Percentiles rank a stretch among this genome's conserved stretches.
These are phyloP conservation scores for Neonectria coccinea DNA, from an alignment of 2,329 filamentous ascomycete genomes.

Conservation along the genomic window DNA sequence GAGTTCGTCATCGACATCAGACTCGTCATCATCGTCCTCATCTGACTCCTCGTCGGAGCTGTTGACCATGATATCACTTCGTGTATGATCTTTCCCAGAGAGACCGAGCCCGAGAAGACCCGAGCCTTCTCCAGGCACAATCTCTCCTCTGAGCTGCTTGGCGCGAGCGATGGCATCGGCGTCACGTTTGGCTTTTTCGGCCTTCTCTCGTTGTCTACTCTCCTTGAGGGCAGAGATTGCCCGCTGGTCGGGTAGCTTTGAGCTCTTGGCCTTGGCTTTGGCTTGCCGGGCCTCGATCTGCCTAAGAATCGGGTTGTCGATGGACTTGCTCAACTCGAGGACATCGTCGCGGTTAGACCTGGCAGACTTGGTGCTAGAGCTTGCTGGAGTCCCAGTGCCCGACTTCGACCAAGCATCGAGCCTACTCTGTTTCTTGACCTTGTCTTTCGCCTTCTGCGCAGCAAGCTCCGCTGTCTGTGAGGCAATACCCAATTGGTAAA, in stretches of 20 bases:
- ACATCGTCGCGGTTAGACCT: slow-evolving; percentile 61
- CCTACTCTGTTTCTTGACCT: slow-evolving; percentile 67
- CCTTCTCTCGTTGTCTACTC: slow-evolving; percentile 79
- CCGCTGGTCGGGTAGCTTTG: slow-evolving; percentile 51
- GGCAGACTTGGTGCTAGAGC: slow-evolving; percentile 42
- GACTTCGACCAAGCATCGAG: slow-evolving; percentile 73
- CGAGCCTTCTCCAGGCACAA: slow-evolving; percentile 76
- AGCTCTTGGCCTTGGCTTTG: slow-evolving; percentile 44
- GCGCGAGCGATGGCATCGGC: slow-evolving; percentile 77
- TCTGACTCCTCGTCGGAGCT: slow-evolving; percentile 81
- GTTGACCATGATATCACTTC: slow-evolving; percentile 91
- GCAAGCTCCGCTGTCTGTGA: slow-evolving; percentile 38
- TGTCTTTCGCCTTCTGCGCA: slow-evolving; percentile 47
- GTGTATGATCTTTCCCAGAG: slow-evolving; percentile 82
- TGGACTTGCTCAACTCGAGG: slow-evolving; percentile 58
- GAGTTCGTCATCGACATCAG: slow-evolving; percentile 64
- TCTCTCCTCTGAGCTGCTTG: slow-evolving; percentile 59
- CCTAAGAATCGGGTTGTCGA: slow-evolving; percentile 62
- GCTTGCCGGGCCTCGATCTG: slow-evolving; percentile 57
- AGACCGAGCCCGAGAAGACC: slow-evolving; percentile 79
- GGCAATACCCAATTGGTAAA: slow-evolving; percentile 56
- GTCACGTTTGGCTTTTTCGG: slow-evolving; percentile 79
- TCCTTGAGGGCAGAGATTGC: slow-evolving; percentile 68
- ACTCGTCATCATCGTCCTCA: slow-evolving; percentile 69
- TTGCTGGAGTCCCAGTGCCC: slow-evolving; percentile 45